Percentiles rank a stretch among this genome's conserved stretches.
Conservation (phyloP, 306 rosid genomes). For the Astragalus glycyphyllos region DNA sequence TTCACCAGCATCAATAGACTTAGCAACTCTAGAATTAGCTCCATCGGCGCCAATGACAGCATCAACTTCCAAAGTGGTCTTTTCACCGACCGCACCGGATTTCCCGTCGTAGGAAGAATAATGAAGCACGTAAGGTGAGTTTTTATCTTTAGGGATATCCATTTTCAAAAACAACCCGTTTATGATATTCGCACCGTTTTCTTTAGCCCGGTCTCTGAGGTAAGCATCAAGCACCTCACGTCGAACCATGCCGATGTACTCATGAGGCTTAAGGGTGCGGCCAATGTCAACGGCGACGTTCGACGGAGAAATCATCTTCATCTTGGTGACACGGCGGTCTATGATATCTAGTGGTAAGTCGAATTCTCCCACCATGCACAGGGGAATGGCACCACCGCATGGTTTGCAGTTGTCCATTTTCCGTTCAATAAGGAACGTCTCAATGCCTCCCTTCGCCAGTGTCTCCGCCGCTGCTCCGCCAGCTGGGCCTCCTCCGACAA, state of each 20-base stretch:
- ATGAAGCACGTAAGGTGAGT: constrained; percentile 77
- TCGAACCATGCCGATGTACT: constrained; percentile 95
- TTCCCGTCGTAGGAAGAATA: constrained; percentile 74
- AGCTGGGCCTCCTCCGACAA: constrained; percentile 88
- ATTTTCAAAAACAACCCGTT: constrained; percentile 88
- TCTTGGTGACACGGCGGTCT: constrained; percentile 92
- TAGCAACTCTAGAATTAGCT: constrained; percentile 94
- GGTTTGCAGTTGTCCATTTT: constrained; percentile 97
- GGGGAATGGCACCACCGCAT: constrained; percentile 97
- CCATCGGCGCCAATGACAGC: constrained; percentile 99
- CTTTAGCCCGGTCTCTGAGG: constrained; percentile 71
- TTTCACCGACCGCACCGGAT: constrained; percentile 74
- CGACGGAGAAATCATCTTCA: constrained; percentile 99
- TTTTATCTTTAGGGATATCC: constrained; percentile 67
- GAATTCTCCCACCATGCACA: constrained; percentile 97
- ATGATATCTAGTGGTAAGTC: constrained; percentile 87
- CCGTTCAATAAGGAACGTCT: constrained; percentile 84
- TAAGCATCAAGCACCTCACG: constrained; percentile 88
- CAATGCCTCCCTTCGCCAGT: constrained; percentile 78
- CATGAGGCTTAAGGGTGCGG: constrained; percentile 83
- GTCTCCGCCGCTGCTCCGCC: constrained; percentile 92
- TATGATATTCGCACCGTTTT: constrained; percentile 78
- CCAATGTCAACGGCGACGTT: constrained; percentile 97
- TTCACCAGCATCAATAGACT: constrained; percentile 89
- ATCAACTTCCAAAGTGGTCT: constrained; percentile 79